Percentiles rank a stretch among this genome's conserved stretches.
phyloP scores from a whole-genome alignment of 164 flowering plant genomes.

The Annona cherimola region DNA sequence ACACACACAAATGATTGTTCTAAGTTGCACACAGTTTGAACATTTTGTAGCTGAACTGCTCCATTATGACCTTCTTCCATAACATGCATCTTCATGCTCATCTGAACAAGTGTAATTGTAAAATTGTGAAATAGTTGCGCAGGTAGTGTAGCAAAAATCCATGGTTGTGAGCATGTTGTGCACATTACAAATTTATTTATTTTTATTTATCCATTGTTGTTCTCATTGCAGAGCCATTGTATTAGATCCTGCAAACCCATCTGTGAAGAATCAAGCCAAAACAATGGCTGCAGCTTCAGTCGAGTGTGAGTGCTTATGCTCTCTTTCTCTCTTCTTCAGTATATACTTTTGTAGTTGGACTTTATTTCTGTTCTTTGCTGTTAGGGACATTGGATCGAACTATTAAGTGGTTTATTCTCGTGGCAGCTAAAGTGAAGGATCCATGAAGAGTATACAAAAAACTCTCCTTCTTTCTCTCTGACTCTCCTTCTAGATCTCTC shows the following conservation, averaged over 20 bases:
- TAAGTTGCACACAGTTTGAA: background rate
- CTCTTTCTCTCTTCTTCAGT: too few relatives aligned
- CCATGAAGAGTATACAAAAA: too few relatives aligned
- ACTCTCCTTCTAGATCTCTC: background rate
- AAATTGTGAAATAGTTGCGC: background rate
- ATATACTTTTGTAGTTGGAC: too few relatives aligned
- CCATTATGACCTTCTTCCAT: background rate
- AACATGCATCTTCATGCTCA: background rate
- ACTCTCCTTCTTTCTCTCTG: too few relatives aligned
- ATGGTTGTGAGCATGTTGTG: background rate
- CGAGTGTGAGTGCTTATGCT: too few relatives aligned
- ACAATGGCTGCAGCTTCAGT: too few relatives aligned
- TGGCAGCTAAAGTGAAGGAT: background rate
- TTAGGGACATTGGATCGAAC: background rate
- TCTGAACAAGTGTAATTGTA: background rate
- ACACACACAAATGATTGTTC: background rate
- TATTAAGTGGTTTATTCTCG: too few relatives aligned
- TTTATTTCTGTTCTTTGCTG: background rate
- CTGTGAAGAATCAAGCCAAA: too few relatives aligned
- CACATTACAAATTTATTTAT: background rate
- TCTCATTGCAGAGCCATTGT: conserved; percentile 66
- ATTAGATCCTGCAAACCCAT: conserved; percentile 74
- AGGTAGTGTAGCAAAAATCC: background rate
- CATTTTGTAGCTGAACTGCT: background rate
- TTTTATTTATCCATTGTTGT: conserved; percentile 3